These are phyloP conservation scores for Candida ipomoeae DNA, from an alignment of 805 yeast genomes.

Conservation along the genomic window DNA sequence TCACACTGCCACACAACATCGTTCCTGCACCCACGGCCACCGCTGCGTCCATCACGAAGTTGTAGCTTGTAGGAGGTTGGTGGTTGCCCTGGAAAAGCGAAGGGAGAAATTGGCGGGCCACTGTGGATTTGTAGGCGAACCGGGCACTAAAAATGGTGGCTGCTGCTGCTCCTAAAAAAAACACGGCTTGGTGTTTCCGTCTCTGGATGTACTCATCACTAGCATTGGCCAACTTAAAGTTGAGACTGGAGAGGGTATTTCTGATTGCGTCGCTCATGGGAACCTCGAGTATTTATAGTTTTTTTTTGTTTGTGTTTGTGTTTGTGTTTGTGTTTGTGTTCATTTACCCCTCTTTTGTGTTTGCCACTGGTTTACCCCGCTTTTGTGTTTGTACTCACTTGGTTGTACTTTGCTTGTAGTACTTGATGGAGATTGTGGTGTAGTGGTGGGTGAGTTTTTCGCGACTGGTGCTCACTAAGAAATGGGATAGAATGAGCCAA, in stretches of 20 bases:
- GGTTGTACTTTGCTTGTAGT: no score
- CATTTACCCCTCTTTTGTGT: background rate
- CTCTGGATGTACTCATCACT: conserved; percentile 52
- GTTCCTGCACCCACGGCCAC: conserved; percentile 83
- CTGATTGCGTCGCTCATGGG: background rate
- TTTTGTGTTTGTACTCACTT: background rate
- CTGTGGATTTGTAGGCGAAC: conserved; percentile 70
- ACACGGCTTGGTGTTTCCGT: conserved; percentile 65
- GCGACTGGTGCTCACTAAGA: no score
- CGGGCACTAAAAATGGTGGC: conserved; percentile 69
- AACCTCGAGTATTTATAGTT: no score
- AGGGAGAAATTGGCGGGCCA: conserved; percentile 70
- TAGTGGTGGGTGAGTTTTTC: no score
- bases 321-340: background rate
- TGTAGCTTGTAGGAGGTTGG: conserved; percentile 71
- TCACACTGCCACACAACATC: conserved; percentile 63
- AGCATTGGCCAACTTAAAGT: conserved; percentile 34
- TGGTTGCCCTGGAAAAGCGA: conserved; percentile 79
- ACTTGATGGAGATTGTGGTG: no score
- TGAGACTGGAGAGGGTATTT: conserved; percentile 5
- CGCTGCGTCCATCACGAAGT: conserved; percentile 77
- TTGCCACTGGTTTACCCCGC: background rate
- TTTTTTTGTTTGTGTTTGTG: background rate
- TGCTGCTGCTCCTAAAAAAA: conserved; percentile 69
- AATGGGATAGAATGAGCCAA: no score